Percentiles rank a stretch among this genome's conserved stretches.
Conservation (phyloP, 2,329 filamentous ascomycete genomes). For the Daldinia sp. region DNA sequence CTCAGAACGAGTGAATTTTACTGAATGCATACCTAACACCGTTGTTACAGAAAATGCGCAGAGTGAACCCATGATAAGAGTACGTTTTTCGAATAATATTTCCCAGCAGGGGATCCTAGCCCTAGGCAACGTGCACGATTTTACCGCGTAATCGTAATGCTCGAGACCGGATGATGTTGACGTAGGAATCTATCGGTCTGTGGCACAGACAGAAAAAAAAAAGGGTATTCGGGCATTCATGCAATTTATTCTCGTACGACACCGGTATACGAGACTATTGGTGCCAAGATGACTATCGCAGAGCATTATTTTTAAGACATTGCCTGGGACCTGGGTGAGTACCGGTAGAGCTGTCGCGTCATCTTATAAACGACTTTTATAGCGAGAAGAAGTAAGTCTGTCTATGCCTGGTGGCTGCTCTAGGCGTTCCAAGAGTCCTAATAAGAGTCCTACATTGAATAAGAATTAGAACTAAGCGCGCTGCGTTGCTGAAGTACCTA, state of each 20-base stretch:
- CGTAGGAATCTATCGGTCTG: not conserved
- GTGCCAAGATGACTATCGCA: not conserved
- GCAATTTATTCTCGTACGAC: not conserved
- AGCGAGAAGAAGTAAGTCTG: not conserved
- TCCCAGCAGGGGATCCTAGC: not conserved
- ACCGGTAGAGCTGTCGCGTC: not conserved
- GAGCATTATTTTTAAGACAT: not conserved
- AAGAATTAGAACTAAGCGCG: not conserved
- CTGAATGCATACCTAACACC: too few relatives aligned
- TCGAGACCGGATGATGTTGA: not conserved
- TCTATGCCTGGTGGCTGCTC: not conserved
- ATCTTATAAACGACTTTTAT: not conserved
- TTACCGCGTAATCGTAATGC: not conserved
- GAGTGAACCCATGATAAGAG: not conserved
- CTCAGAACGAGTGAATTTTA: too few relatives aligned
- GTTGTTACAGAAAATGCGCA: not conserved
- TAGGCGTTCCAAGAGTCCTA: not conserved
- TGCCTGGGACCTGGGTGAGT: too few relatives aligned
- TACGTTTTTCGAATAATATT: not conserved
- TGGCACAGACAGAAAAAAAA: not conserved
- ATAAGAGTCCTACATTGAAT: not conserved
- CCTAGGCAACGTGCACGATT: not conserved
- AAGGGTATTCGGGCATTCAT: not conserved
- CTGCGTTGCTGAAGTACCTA: too few relatives aligned
- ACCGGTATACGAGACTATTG: not conserved